Conservation (phyloP, 345 rosid genomes). For the Odontarrhena argentea region DNA sequence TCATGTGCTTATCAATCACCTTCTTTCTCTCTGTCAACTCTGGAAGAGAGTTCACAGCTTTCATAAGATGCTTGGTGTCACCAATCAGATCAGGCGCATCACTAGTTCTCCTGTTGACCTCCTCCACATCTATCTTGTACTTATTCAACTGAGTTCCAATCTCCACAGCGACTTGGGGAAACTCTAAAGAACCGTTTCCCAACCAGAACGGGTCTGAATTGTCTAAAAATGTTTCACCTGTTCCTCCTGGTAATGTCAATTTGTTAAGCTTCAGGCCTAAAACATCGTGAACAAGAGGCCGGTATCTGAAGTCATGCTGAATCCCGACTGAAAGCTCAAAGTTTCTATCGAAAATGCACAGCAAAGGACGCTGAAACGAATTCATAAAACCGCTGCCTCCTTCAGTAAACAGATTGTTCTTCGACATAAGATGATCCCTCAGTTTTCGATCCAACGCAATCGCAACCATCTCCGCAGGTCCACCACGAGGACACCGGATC, state of each 20-base stretch:
- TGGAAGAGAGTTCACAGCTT: constrained; percentile 82
- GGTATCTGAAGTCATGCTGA: constrained; percentile 82
- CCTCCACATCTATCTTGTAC: constrained; percentile 84
- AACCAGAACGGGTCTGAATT: constrained; percentile 74
- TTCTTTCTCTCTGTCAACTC: constrained; percentile 79
- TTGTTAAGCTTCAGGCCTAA: constrained; percentile 71
- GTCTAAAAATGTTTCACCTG: constrained; percentile 74
- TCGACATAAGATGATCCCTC: constrained; percentile 76
- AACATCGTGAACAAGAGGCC: constrained; percentile 79
- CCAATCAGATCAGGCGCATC: constrained; percentile 80
- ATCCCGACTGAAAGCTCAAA: constrained; percentile 70
- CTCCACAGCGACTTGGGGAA: constrained; percentile 85
- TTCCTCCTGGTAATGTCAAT: constrained; percentile 68
- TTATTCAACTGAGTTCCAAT: constrained; percentile 69
- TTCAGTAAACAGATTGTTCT: constrained; percentile 78
- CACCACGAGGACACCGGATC: constrained; percentile 72
- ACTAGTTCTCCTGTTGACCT: constrained; percentile 72
- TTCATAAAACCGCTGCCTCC: constrained; percentile 59
- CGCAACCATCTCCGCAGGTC: constrained; percentile 88
- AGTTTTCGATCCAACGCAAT: constrained; percentile 70
- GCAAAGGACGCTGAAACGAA: constrained; percentile 74
- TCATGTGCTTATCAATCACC: constrained; percentile 84
- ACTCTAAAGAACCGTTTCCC: constrained; percentile 71
- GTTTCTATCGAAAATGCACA: constrained; percentile 78
- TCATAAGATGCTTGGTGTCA: constrained; percentile 85